phyloP scores from a whole-genome alignment of 208 protist genomes.

The Naegleria fowleri region DNA sequence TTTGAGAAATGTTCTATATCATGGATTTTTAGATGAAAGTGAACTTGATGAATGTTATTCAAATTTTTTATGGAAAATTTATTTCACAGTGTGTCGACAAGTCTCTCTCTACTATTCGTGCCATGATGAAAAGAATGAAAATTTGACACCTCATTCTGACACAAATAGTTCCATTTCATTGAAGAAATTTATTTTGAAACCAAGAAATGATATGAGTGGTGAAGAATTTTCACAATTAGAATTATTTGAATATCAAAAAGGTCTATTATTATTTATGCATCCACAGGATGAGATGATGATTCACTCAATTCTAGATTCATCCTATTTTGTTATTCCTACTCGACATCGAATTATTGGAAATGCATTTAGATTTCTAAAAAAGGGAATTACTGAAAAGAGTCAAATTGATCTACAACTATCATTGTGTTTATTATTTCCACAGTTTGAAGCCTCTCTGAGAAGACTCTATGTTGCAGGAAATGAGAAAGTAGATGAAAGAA shows the following conservation, averaged over 20 bases:
- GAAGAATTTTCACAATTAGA: not conserved
- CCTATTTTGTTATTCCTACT: not conserved
- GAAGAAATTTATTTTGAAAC: not conserved
- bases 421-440: not conserved
- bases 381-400: not conserved
- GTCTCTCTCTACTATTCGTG: not conserved
- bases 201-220: not conserved
- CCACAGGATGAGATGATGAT: not conserved
- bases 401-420: not conserved
- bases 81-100: not conserved
- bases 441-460: not conserved
- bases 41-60: not conserved
- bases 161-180: too few species aligned
- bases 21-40: slow-evolving; percentile 11
- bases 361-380: not conserved
- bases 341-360: not conserved
- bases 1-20: not conserved
- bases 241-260: not conserved
- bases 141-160: too few species aligned
- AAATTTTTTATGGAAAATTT: slow-evolving; percentile 5
- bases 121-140: not conserved
- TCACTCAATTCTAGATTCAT: not conserved
- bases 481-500: slow-evolving; percentile 11
- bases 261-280: not conserved
- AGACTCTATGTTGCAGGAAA: not conserved